Base-by-base conservation (phyloP, 768 basidiomycete genomes). In the Jaapia argillacea region DNA sequence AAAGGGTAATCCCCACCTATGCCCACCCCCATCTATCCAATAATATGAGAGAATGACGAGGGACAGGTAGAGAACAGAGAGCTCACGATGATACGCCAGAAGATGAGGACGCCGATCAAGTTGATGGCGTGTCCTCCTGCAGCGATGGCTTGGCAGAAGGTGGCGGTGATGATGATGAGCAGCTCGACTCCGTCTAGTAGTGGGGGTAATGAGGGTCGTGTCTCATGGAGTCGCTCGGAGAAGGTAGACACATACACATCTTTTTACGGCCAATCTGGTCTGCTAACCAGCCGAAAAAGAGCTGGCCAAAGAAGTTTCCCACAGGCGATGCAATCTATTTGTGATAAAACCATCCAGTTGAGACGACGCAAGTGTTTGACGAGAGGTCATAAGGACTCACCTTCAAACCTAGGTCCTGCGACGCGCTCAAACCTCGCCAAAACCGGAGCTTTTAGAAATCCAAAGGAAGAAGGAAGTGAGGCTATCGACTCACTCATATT, bases 1-100 rank as follows among this genome's bases (percentile, higher is more conserved):
- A 72, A 51, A 16, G 70, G 71, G 51, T 71, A 71, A 44, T 72
- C 70, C 6, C 70, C 69, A n/a, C 69, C 68, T 38, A 71, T 66
- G 31, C 68, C 69, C 31, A 68, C 45, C 25, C 64, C 63, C 50
- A 53, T 53, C 54, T 56, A n/a, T 13, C 43, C 21, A 43, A 24
- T 7, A 22, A n/a, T n/a, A n/a, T n/a, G n/a, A n/a, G n/a, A 6
- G 14, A 25, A 24, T 20, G 12, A 14, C 2, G 10, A 24, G 12
- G 14, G 24, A 27, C 10, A 27, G 18, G 18, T n/a, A 18, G 4
- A 14, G 25, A 4, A 36, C 41, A 40, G 33, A 38, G 46, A 38
- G 45, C 63, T 51, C 55, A 68, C 68, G 45, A 69, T 54, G 57
- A 69, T 62, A 24, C 70, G 57, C 70, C 71, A 72, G 45, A 68